These are phyloP conservation scores for Thelonectria rubi DNA, from an alignment of 2,329 filamentous ascomycete genomes.

Conservation along the genomic window DNA sequence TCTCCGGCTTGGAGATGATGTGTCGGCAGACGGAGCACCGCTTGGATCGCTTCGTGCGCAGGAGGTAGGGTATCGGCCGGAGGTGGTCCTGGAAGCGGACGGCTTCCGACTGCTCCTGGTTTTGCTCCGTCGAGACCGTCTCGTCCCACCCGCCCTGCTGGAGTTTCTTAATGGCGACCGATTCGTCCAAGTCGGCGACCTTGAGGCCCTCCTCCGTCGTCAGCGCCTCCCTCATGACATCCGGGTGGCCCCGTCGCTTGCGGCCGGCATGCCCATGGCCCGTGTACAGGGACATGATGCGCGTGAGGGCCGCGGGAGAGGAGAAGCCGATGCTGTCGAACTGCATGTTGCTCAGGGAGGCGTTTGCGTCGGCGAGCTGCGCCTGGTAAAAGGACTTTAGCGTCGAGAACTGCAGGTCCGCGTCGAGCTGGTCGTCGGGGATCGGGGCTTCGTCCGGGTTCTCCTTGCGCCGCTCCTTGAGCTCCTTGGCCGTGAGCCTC, in stretches of 20 bases:
- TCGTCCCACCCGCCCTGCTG: constrained; percentile 69
- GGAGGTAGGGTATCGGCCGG: constrained; percentile 80
- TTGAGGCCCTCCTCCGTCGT: constrained; percentile 76
- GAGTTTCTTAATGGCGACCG: constrained; percentile 67
- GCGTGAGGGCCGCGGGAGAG: constrained; percentile 82
- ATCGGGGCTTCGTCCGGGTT: constrained; percentile 50
- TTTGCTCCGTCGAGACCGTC: constrained; percentile 62
- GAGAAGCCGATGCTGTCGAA: constrained; percentile 61
- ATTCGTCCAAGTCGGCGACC: constrained; percentile 69
- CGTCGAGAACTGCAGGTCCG: constrained; percentile 77
- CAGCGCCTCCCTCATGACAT: constrained; percentile 83
- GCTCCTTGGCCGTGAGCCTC: constrained; percentile 60
- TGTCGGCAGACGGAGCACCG: constrained; percentile 92
- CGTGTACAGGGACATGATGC: constrained; percentile 93
- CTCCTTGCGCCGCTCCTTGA: constrained; percentile 62
- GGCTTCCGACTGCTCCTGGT: constrained; percentile 60
- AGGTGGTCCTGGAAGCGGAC: constrained; percentile 76
- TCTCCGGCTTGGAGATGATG: constrained; percentile 93
- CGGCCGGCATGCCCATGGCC: constrained; percentile 69
- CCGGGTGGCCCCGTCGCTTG: constrained; percentile 72
- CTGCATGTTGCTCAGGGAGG: constrained; percentile 59
- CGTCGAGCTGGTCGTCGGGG: constrained; percentile 60
- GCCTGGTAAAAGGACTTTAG: constrained; percentile 83
- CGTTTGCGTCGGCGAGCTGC: constrained; percentile 73
- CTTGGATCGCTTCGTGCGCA: constrained; percentile 93